Conservation (phyloP, 192 early-diverging fungal genomes). For the Gigaspora rosea region DNA sequence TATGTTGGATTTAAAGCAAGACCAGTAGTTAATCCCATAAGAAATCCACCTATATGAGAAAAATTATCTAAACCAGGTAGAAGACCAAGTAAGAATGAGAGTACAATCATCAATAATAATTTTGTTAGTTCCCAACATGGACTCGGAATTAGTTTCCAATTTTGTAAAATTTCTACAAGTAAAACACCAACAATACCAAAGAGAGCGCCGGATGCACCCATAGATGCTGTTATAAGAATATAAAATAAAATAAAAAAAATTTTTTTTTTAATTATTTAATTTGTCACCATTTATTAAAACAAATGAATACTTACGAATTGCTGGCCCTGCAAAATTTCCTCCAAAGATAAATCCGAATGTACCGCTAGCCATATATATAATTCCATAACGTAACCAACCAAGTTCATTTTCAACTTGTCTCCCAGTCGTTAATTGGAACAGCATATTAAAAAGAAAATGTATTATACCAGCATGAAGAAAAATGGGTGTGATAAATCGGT, state of each 20-base stretch:
- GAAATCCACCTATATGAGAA: conserved; percentile 82
- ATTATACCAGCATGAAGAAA: conserved; percentile 82
- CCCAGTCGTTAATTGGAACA: conserved; percentile 71
- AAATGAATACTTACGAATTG: conserved; percentile 47
- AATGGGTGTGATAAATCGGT: conserved; percentile 78
- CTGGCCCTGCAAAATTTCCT: conserved; percentile 56
- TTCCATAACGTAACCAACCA: conserved; percentile 70
- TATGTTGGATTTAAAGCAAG: conserved; percentile 73
- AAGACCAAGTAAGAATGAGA: conserved; percentile 73
- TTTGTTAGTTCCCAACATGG: conserved; percentile 71
- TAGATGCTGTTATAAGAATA: conserved; percentile 46
- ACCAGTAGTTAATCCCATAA: conserved; percentile 65
- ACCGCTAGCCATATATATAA: conserved; percentile 74
- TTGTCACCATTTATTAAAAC: not conserved
- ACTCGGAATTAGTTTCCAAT: conserved; percentile 68
- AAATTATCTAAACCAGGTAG: conserved; percentile 84
- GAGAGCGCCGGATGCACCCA: conserved; percentile 60
- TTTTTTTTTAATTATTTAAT: not conserved
- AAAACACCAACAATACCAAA: conserved; percentile 78
- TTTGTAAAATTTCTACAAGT: conserved; percentile 75
- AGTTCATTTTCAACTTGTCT: conserved; percentile 74
- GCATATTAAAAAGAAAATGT: conserved; percentile 76
- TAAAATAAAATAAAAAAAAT: not conserved
- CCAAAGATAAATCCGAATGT: conserved; percentile 82
- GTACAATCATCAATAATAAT: conserved; percentile 58